phyloP scores from a whole-genome alignment of 2,329 filamentous ascomycete species.

The Thielaviopsis populi region DNA sequence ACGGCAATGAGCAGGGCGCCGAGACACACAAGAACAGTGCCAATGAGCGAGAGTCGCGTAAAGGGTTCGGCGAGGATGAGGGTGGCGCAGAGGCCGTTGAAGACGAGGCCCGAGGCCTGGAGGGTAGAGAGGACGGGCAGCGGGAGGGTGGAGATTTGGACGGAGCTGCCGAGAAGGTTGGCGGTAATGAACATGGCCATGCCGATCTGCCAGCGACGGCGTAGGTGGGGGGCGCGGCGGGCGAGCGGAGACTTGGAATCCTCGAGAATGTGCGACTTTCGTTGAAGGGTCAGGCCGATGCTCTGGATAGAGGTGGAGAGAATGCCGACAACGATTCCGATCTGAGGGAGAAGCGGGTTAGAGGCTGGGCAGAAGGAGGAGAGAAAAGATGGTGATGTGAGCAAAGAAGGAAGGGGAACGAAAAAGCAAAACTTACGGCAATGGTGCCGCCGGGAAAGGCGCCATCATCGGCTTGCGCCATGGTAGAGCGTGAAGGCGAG shows the following conservation, averaged over 20 bases:
- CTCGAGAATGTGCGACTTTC: conserved; percentile 95
- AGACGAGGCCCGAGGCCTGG: conserved; percentile 89
- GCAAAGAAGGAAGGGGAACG: background rate
- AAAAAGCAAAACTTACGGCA: conserved; percentile 40
- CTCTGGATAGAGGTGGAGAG: conserved; percentile 91
- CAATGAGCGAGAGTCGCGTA: conserved; percentile 80
- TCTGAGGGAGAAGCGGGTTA: conserved; percentile 33
- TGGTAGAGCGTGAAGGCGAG: background rate
- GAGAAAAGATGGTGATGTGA: too few species aligned
- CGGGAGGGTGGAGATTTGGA: conserved; percentile 92
- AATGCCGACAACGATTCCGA: conserved; percentile 86
- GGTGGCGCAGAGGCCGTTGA: conserved; percentile 96
- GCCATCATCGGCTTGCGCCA: background rate
- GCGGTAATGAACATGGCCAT: conserved; percentile 96
- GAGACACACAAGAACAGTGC: conserved; percentile 71
- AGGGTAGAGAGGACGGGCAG: conserved; percentile 87
- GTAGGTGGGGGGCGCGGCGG: conserved; percentile 72
- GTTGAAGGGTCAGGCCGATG: conserved; percentile 84
- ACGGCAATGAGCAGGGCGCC: conserved; percentile 86
- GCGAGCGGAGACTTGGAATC: conserved; percentile 79
- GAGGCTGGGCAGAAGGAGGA: background rate
- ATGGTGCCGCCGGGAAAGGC: conserved; percentile 66
- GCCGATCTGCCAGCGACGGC: conserved; percentile 87
- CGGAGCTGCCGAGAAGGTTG: conserved; percentile 86
- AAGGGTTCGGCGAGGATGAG: conserved; percentile 87